Evolutionary conservation across 306 rosid genomes (phyloP).

Genomic region (Carpinus fangiana): DNA sequence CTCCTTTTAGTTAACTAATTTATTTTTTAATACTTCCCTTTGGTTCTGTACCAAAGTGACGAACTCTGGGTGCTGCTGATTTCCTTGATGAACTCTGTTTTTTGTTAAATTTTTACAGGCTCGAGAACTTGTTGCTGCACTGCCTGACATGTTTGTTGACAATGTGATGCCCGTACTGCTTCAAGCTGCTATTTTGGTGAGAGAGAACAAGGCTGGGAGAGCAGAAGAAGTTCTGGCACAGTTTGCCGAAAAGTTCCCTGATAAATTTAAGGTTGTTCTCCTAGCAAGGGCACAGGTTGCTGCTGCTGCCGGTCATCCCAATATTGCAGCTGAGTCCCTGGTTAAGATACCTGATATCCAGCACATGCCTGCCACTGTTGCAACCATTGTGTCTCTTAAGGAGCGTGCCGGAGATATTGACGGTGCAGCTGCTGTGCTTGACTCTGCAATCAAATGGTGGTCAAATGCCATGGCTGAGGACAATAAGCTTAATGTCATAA

Average conservation of each 20-base stretch:
- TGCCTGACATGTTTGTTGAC: slow-evolving; percentile 77
- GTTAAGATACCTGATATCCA: slow-evolving; percentile 77
- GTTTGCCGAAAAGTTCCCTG: slow-evolving; percentile 78
- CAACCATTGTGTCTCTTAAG: slow-evolving; percentile 86
- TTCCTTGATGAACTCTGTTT: slow-evolving; percentile 28
- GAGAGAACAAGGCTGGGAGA: slow-evolving; percentile 90
- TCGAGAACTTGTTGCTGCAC: slow-evolving; percentile 76
- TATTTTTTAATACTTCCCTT: slow-evolving; percentile 7
- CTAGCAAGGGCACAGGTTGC: slow-evolving; percentile 94
- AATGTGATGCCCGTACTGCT: slow-evolving; percentile 69
- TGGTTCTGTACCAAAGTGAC: background rate
- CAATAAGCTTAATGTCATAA: slow-evolving; percentile 68
- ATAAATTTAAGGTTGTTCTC: slow-evolving; percentile 64
- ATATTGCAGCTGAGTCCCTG: slow-evolving; percentile 87
- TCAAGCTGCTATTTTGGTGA: slow-evolving; percentile 83
- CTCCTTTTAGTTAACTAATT: slow-evolving; percentile 2
- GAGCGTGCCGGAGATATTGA: slow-evolving; percentile 89
- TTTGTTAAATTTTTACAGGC: slow-evolving; percentile 49
- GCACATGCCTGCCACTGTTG: slow-evolving; percentile 93
- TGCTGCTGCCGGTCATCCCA: slow-evolving; percentile 86
- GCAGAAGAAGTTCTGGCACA: slow-evolving; percentile 86
- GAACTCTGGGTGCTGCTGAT: slow-evolving; percentile 13
- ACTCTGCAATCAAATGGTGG: slow-evolving; percentile 93
- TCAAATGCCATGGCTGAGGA: slow-evolving; percentile 85
- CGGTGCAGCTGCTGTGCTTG: slow-evolving; percentile 86